Percentiles rank a stretch among this genome's conserved stretches.
Evolutionary conservation across 192 early-diverging fungal species (phyloP).

Genomic region (Entophlyctis luteolus): DNA sequence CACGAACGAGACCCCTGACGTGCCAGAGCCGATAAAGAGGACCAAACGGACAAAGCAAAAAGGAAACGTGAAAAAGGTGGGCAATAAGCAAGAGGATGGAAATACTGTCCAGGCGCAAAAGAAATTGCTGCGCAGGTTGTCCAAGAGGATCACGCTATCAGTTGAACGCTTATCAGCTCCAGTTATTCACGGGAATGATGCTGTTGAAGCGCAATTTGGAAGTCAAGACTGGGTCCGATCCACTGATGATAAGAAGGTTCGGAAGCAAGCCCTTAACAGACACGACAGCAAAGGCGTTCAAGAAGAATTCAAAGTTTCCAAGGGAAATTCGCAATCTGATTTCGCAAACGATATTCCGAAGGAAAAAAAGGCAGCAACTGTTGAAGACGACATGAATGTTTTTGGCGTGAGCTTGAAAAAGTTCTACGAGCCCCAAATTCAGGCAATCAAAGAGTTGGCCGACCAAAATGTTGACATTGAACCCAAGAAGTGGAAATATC

Average conservation of each 20-base stretch:
- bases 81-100: too few relatives aligned
- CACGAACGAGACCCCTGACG: slow-evolving; percentile 5
- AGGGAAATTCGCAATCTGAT: not conserved
- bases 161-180: too few relatives aligned
- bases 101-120: too few relatives aligned
- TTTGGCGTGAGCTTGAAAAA: slow-evolving; percentile 40
- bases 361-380: not conserved
- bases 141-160: too few relatives aligned
- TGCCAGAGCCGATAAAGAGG: not conserved
- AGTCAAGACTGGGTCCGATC: too few relatives aligned
- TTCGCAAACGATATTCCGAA: not conserved
- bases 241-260: not conserved
- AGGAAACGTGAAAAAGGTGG: not conserved
- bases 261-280: slow-evolving; percentile 8
- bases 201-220: too few relatives aligned
- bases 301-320: not conserved
- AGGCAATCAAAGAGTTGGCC: slow-evolving; percentile 32
- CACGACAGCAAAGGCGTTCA: slow-evolving; percentile 11
- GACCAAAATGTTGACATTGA: slow-evolving; percentile 7
- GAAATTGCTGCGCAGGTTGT: too few relatives aligned
- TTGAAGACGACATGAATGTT: slow-evolving; percentile 28
- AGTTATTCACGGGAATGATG: too few relatives aligned
- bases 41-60: slow-evolving; percentile 3
- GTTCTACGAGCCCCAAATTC: slow-evolving; percentile 41
- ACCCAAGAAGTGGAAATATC: slow-evolving; percentile 28